Conservation (phyloP, 2,329 filamentous ascomycete genomes). For the Xylaria digitata region DNA sequence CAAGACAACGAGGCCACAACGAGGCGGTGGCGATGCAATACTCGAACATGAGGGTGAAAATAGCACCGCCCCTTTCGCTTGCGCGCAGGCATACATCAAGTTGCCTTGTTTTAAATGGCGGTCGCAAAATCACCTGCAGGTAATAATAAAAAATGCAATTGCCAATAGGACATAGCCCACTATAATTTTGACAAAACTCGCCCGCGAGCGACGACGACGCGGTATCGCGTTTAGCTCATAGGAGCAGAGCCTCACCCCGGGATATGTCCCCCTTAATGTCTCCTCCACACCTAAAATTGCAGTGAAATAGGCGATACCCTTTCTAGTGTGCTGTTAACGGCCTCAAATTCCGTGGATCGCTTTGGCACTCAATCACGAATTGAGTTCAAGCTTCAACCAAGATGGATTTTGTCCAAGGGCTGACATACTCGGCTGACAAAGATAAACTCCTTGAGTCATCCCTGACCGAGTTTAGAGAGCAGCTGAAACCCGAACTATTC, state of each 20-base stretch:
- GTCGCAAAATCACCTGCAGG: background rate
- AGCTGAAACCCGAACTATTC: conserved; percentile 28
- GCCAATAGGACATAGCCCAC: too few species aligned
- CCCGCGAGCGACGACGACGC: background rate
- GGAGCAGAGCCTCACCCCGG: background rate
- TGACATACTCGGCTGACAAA: background rate
- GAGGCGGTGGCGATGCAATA: too few species aligned
- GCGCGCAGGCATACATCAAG: conserved; percentile 10
- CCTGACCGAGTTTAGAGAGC: conserved; percentile 19
- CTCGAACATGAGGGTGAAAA: too few species aligned
- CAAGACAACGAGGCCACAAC: too few species aligned
- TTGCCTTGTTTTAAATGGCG: conserved; percentile 6
- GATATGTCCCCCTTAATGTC: background rate
- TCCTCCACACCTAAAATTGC: conserved; percentile 3
- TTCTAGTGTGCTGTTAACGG: background rate
- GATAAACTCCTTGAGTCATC: conserved; percentile 3
- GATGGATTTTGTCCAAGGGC: background rate
- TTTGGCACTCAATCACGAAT: background rate
- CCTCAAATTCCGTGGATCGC: background rate
- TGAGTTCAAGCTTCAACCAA: background rate
- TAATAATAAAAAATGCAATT: too few species aligned
- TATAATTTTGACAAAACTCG: too few species aligned
- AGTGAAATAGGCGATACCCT: background rate
- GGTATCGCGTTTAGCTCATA: background rate
- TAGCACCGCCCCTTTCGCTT: background rate